Evolutionary conservation across 2,329 filamentous ascomycete genomes (phyloP).

Genomic region (Fusarium annulatum): DNA sequence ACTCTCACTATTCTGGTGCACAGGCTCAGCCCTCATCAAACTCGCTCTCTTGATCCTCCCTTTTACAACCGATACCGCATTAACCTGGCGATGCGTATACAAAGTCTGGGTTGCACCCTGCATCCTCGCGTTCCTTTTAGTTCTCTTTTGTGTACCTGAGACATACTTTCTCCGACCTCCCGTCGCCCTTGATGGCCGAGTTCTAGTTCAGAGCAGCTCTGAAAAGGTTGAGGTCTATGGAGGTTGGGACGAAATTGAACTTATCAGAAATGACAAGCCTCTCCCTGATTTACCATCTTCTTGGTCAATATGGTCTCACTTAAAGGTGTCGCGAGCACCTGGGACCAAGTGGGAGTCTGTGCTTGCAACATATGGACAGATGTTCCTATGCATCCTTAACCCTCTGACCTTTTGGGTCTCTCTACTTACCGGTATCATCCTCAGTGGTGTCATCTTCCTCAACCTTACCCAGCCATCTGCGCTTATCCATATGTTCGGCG

Average conservation of each 20-base stretch:
- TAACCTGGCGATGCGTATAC: slow-evolving; percentile 20
- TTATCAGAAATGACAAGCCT: neutral
- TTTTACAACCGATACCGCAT: neutral
- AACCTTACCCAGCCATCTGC: slow-evolving; percentile 15
- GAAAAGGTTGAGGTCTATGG: slow-evolving; percentile 26
- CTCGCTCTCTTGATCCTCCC: slow-evolving; percentile 11
- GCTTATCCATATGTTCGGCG: neutral
- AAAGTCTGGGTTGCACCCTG: slow-evolving; percentile 12
- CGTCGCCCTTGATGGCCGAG: slow-evolving; percentile 22
- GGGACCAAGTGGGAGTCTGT: slow-evolving; percentile 12
- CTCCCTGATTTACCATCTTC: slow-evolving; percentile 7
- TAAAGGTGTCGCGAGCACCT: slow-evolving; percentile 14
- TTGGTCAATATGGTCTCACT: neutral
- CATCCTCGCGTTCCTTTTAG: neutral
- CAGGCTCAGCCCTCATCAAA: slow-evolving; percentile 14
- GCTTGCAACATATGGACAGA: slow-evolving; percentile 30
- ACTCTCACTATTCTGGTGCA: slow-evolving; percentile 24
- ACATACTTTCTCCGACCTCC: slow-evolving; percentile 33
- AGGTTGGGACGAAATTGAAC: slow-evolving; percentile 16
- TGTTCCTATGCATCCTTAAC: slow-evolving; percentile 34
- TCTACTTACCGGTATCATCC: slow-evolving; percentile 22
- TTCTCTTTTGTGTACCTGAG: slow-evolving; percentile 21
- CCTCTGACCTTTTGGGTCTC: slow-evolving; percentile 38
- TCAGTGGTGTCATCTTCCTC: slow-evolving; percentile 25
- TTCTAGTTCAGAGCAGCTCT: slow-evolving; percentile 9